Evolutionary conservation across 768 basidiomycete species (phyloP), one percentile per base, ranked within the genome.

Genomic region (Trametes maxima): DNA sequence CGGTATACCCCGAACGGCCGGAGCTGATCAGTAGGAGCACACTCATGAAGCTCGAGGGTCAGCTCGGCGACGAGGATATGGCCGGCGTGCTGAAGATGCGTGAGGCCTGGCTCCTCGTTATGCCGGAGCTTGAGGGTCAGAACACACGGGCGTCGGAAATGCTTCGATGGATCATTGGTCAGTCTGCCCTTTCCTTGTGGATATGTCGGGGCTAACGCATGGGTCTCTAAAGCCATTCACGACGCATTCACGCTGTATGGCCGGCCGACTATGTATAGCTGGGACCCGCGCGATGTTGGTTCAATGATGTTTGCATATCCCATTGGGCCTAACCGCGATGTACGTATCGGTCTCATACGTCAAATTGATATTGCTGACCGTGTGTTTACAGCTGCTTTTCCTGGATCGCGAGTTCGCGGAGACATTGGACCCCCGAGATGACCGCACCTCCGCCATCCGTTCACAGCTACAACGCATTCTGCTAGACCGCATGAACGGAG

Each of bases 221-320:
- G 10, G 17, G 25, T 24, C 5, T 17, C 24, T 19, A 54, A 66
- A 92, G 92, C 84, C 14, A 79, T 95, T 42, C 94, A 95, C 67
- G 93, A 94, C 71, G 85, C 89, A 1, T 97, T 95, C 71, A 82
- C 82, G 53, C 79, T 98, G 21, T 96, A 98, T 70, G 96, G 97
- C 35, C 83, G 96, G 48, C 94, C 95, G 5, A 82, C 85, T 22
- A 76, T 80, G 22, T 97, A 95, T 77, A 88, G 85, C 25, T 98
- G 94, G 93, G 92, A 98, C 68, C 92, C 92, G 54, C 83, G 89
- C 14, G 87, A 96, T 71, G 83, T 86, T 0, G 71, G 73, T 8
- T 93, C 92, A 11, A 81, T 96, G 74, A 95, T 98, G 88, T 98
- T 95, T 73, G 94, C 87, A 0, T 97, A 98, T 72, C 95, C 96